These are phyloP conservation scores for Thielaviopsis populi DNA, from an alignment of 2,329 filamentous ascomycete species.

Conservation along the genomic window DNA sequence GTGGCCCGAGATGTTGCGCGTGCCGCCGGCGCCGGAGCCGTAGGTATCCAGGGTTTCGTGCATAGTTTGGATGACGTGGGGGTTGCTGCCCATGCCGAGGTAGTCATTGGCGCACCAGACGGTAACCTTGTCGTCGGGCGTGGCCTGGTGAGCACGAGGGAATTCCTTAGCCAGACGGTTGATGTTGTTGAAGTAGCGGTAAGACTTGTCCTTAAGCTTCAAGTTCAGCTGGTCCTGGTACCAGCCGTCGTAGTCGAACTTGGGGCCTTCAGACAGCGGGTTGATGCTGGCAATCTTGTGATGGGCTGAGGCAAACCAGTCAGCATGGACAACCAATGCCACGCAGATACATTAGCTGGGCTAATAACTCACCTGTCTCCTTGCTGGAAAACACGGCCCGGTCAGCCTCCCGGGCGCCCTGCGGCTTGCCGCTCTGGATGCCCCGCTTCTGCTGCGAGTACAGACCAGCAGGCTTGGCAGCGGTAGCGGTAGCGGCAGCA, in stretches of 20 bases:
- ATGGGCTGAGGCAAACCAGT: slow-evolving; percentile 7
- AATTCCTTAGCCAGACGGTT: slow-evolving; percentile 95
- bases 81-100: slow-evolving; percentile 90
- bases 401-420: slow-evolving; percentile 15
- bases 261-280: slow-evolving; percentile 28
- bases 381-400: slow-evolving; percentile 15
- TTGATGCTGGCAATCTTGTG: slow-evolving; percentile 18
- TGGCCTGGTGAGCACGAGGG: slow-evolving; percentile 80
- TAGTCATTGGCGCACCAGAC: slow-evolving; percentile 99
- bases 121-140: slow-evolving; percentile 70
- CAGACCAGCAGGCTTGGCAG: slow-evolving; percentile 22
- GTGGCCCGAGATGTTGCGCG: slow-evolving; percentile 94
- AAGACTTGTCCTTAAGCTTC: slow-evolving; percentile 99
- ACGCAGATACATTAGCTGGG: background rate
- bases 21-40: slow-evolving; percentile 87
- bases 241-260: slow-evolving; percentile 84
- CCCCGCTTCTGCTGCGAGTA: slow-evolving; percentile 8
- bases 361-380: slow-evolving; percentile 13
- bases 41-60: slow-evolving; percentile 90
- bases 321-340: background rate
- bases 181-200: slow-evolving; percentile 99
- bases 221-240: slow-evolving; percentile 83
- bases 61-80: slow-evolving; percentile 75
- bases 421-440: slow-evolving; percentile 10
- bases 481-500: slow-evolving; percentile 27